Conservation (phyloP, 768 basidiomycete species). For the Boletus tylopilopsis region DNA sequence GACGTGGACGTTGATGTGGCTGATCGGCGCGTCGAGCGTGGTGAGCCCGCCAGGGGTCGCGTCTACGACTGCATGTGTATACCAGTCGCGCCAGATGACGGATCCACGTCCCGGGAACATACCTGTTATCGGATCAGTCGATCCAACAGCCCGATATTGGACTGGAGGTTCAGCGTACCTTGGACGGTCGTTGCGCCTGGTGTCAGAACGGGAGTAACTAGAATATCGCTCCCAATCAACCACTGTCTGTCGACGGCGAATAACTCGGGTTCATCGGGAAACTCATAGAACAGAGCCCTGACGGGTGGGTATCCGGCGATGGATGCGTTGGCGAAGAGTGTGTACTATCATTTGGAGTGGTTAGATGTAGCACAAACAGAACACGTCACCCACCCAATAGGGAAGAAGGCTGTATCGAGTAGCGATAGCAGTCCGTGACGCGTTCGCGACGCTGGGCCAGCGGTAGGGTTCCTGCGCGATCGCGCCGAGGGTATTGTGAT, state of each 20-base stretch:
- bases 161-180: slow-evolving; percentile 38
- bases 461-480: slow-evolving; percentile 71
- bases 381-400: slow-evolving; percentile 57
- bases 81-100: slow-evolving; percentile 71
- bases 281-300: slow-evolving; percentile 74
- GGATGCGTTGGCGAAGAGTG: slow-evolving; percentile 66
- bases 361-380: slow-evolving; percentile 25
- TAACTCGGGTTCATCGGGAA: slow-evolving; percentile 63
- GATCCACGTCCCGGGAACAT: slow-evolving; percentile 60
- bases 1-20: slow-evolving; percentile 71
- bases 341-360: slow-evolving; percentile 43
- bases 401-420: slow-evolving; percentile 66
- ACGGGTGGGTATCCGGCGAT: slow-evolving; percentile 59
- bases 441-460: slow-evolving; percentile 74
- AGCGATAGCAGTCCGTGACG: slow-evolving; percentile 64
- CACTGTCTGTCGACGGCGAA: slow-evolving; percentile 65
- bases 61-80: slow-evolving; percentile 56
- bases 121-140: slow-evolving; percentile 33
- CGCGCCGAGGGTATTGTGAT: slow-evolving; percentile 55
- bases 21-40: slow-evolving; percentile 62
- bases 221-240: slow-evolving; percentile 57
- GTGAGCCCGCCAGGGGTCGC: slow-evolving; percentile 38
- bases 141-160: slow-evolving; percentile 11
- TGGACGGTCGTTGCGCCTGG: slow-evolving; percentile 67
- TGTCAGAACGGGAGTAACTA: slow-evolving; percentile 71